A percentile compares a stretch with the other conserved stretches of the same genome.
Evolutionary conservation across 495 filamentous ascomycete species (phyloP).

Genomic region (Ramalina intermedia): DNA sequence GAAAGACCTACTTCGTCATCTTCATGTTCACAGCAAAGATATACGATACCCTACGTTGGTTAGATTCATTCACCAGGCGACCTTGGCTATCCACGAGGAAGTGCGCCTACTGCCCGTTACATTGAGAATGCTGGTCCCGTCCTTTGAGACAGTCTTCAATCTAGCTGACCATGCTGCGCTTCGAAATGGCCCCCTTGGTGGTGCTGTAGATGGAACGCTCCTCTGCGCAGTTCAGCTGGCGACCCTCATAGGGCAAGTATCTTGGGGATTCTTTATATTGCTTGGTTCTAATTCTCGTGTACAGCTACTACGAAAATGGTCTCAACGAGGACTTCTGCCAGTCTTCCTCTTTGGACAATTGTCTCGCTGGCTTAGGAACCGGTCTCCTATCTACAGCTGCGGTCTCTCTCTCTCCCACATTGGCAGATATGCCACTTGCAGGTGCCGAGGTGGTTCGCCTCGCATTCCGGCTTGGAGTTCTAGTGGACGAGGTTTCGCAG

Average conservation of each 20-base stretch:
- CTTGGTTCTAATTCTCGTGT: too few species aligned
- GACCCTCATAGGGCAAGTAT: too few species aligned
- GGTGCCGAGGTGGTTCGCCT: conserved; percentile 8
- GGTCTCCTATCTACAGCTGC: conserved; percentile 10
- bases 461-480: conserved; percentile 38
- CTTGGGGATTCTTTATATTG: too few species aligned
- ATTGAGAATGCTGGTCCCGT: conserved; percentile 19
- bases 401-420: conserved; percentile 2
- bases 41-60: too few species aligned
- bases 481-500: conserved; percentile 33
- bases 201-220: conserved; percentile 25
- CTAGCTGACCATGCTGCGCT: conserved; percentile 20
- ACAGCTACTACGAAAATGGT: too few species aligned
- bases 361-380: conserved; percentile 7
- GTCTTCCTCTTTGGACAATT: neutral
- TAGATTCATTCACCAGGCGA: conserved; percentile 24
- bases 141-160: conserved; percentile 24
- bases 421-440: conserved; percentile 1
- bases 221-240: conserved; percentile 10
- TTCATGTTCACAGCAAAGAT: too few species aligned
- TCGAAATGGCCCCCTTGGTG: conserved; percentile 21
- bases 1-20: too few species aligned
- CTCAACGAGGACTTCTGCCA: neutral
- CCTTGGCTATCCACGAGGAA: conserved; percentile 24
- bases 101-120: conserved; percentile 15